These are phyloP conservation scores for Verbascum thapsus DNA, from an alignment of 257 asterid genomes.

Conservation along the genomic window DNA sequence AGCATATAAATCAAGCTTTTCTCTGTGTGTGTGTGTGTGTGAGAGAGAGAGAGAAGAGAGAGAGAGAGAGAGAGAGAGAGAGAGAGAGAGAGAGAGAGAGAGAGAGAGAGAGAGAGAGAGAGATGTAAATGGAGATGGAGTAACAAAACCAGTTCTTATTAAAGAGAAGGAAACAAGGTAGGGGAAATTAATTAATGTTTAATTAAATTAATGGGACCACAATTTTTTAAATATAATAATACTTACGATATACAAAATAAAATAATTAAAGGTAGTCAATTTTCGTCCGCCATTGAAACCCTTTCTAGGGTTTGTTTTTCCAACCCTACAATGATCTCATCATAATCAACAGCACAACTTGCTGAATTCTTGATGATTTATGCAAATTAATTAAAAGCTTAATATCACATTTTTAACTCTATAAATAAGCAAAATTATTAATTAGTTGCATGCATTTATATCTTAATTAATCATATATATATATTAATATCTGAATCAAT, in stretches of 20 bases:
- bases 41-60: conserved; percentile 5
- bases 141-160: conserved; percentile 18
- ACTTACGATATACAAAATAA: conserved; percentile 14
- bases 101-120: conserved; percentile 9
- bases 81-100: conserved; percentile 4
- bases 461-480: background rate
- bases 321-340: conserved; percentile 9
- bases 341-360: conserved; percentile 23
- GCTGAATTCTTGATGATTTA: conserved; percentile 12
- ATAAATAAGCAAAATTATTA: background rate
- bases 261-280: conserved; percentile 16
- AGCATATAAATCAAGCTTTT: conserved; percentile 27
- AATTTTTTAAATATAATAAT: background rate
- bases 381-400: conserved; percentile 18
- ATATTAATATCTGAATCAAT: too few relatives aligned
- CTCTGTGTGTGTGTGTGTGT: conserved; percentile 3
- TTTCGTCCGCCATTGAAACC: conserved; percentile 26
- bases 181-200: conserved; percentile 23
- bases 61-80: background rate
- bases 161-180: conserved; percentile 27
- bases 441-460: background rate
- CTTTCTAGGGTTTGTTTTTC: conserved; percentile 37
- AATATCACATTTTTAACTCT: conserved; percentile 6
- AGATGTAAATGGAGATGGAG: conserved; percentile 14
- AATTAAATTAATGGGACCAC: conserved; percentile 43